Conservation (phyloP, 441 rosid genomes). For the Daphne laureola region DNA sequence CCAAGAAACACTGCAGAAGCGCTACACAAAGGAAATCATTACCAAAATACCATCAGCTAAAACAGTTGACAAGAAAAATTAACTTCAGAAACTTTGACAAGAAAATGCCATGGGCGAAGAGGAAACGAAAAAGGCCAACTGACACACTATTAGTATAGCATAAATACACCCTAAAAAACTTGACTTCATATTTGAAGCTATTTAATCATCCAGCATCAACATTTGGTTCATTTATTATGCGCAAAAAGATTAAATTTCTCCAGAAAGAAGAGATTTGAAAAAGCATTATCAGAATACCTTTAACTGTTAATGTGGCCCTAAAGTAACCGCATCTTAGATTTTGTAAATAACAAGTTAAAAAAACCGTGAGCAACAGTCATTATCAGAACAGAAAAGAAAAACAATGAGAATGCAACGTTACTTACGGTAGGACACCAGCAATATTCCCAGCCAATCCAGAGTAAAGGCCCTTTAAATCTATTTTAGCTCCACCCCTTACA, state of each 20-base stretch:
- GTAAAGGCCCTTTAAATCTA: constrained; percentile 61
- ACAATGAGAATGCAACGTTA: constrained; percentile 12
- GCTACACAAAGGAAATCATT: constrained; percentile 27
- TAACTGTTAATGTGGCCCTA: too few relatives aligned
- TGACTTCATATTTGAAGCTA: too few relatives aligned
- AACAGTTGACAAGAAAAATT: too few relatives aligned
- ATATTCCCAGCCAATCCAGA: constrained; percentile 74
- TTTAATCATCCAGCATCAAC: too few relatives aligned
- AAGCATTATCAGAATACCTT: too few relatives aligned
- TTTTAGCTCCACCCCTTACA: constrained; percentile 61
- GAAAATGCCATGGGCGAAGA: not conserved
- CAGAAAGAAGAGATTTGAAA: too few relatives aligned
- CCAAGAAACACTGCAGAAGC: constrained; percentile 97
- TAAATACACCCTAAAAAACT: not conserved
- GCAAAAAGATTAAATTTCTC: too few relatives aligned
- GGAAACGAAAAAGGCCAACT: too few relatives aligned
- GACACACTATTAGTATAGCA: not conserved
- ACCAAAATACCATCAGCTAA: constrained; percentile 1
- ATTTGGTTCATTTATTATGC: too few relatives aligned
- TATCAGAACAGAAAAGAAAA: not conserved
- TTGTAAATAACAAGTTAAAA: too few relatives aligned
- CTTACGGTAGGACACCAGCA: constrained; percentile 76
- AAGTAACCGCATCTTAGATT: too few relatives aligned
- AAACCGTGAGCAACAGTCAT: not conserved
- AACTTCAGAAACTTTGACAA: not conserved